Conservation (phyloP, 129 eudicot genomes). For the Saposhnikovia divaricata region DNA sequence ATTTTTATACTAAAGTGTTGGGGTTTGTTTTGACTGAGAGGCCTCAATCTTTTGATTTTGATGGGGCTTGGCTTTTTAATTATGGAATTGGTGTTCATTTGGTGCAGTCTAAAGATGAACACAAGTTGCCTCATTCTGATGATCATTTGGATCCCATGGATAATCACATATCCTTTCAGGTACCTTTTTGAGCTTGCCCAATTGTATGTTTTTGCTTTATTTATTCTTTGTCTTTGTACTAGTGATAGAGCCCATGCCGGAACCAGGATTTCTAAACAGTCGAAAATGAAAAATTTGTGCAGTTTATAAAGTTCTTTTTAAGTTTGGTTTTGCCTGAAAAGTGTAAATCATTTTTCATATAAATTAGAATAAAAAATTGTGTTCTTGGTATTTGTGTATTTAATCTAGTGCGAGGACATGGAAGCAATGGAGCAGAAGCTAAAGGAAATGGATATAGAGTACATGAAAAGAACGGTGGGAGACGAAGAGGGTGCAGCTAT, state of each 20-base stretch:
- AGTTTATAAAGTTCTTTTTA: too few relatives aligned
- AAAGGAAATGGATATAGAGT: slow-evolving; percentile 39
- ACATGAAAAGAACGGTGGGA: slow-evolving; percentile 67
- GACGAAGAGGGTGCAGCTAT: slow-evolving; percentile 49
- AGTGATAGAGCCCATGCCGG: too few relatives aligned
- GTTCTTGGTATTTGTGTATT: background rate
- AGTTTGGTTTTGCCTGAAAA: too few relatives aligned
- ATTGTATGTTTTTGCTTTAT: too few relatives aligned
- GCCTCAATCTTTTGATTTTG: slow-evolving; percentile 63
- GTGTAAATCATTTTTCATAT: too few relatives aligned
- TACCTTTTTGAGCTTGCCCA: background rate
- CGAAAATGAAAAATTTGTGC: too few relatives aligned
- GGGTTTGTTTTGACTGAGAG: slow-evolving; percentile 66
- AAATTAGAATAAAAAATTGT: background rate
- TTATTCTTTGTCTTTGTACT: too few relatives aligned
- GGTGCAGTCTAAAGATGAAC: slow-evolving; percentile 52
- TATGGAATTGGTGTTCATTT: slow-evolving; percentile 71
- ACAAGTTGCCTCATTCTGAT: slow-evolving; percentile 34
- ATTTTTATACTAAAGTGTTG: slow-evolving; percentile 55
- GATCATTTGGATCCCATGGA: slow-evolving; percentile 71
- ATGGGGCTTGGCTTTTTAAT: slow-evolving; percentile 81
- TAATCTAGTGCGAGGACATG: slow-evolving; percentile 60
- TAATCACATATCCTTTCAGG: slow-evolving; percentile 89
- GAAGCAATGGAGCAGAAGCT: slow-evolving; percentile 50
- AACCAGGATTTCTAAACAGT: too few relatives aligned